phyloP scores from a whole-genome alignment of 805 yeast genomes.

The Hanseniaspora occidentalis region DNA sequence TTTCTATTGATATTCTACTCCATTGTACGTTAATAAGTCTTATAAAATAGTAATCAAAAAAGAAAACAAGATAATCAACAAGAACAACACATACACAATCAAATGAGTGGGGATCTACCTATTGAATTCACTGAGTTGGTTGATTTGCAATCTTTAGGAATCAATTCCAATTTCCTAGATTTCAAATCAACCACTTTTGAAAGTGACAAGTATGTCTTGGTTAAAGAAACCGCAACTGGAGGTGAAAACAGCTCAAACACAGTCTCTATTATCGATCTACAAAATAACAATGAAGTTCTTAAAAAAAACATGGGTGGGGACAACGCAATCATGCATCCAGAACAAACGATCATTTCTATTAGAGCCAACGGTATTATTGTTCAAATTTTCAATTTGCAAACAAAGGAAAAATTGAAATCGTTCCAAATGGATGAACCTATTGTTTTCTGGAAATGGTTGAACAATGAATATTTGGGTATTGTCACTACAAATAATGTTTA shows the following conservation, averaged over 20 bases:
- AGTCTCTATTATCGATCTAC: constrained; percentile 87
- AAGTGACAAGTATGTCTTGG: constrained; percentile 81
- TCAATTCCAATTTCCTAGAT: constrained; percentile 73
- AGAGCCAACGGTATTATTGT: constrained; percentile 94
- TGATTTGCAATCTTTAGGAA: constrained; percentile 76
- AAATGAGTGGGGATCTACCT: constrained; percentile 67
- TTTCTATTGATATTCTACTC: too few species aligned
- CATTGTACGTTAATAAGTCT: too few species aligned
- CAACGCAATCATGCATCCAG: constrained; percentile 92
- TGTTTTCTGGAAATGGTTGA: constrained; percentile 91
- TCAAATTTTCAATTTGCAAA: constrained; percentile 81
- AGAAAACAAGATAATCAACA: background rate
- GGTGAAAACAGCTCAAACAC: constrained; percentile 55
- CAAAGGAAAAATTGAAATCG: constrained; percentile 82
- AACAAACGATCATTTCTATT: constrained; percentile 76
- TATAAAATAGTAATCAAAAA: too few species aligned
- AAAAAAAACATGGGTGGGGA: constrained; percentile 96
- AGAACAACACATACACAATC: background rate
- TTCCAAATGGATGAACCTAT: constrained; percentile 80
- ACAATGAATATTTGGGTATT: constrained; percentile 60
- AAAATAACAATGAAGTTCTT: constrained; percentile 64
- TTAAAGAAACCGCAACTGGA: constrained; percentile 39
- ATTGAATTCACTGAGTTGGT: constrained; percentile 93
- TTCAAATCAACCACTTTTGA: constrained; percentile 91
- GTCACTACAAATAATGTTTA: constrained; percentile 67